Percentiles rank a stretch among this genome's conserved stretches.
Conservation (phyloP, 2,329 filamentous ascomycete genomes). For the Penicillium sp. region DNA sequence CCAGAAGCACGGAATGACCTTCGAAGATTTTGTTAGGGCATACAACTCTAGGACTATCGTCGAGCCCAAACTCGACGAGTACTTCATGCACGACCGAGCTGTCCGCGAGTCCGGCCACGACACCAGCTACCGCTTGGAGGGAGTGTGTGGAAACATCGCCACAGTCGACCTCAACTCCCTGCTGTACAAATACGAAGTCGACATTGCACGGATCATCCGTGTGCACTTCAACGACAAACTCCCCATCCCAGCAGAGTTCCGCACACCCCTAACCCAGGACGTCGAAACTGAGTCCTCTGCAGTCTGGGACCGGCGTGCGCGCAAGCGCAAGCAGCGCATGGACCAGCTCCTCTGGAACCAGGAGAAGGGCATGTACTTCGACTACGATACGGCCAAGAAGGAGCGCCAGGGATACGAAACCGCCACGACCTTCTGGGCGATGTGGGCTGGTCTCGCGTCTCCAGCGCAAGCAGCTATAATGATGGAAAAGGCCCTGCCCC, state of each 20-base stretch:
- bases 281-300: slow-evolving; percentile 77
- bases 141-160: slow-evolving; percentile 79
- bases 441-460: slow-evolving; percentile 88
- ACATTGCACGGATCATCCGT: slow-evolving; percentile 84
- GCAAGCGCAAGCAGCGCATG: slow-evolving; percentile 77
- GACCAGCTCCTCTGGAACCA: slow-evolving; percentile 95
- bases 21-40: slow-evolving; percentile 78
- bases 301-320: slow-evolving; percentile 84
- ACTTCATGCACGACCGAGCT: slow-evolving; percentile 93
- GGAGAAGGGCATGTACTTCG: slow-evolving; percentile 92
- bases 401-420: slow-evolving; percentile 81
- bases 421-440: slow-evolving; percentile 92
- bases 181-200: slow-evolving; percentile 94
- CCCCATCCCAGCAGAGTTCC: slow-evolving; percentile 78
- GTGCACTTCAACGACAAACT: slow-evolving; percentile 80
- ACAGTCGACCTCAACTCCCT: slow-evolving; percentile 94
- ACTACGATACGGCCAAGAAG: slow-evolving; percentile 85
- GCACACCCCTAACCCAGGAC: slow-evolving; percentile 61
- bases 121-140: slow-evolving; percentile 89
- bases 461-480: slow-evolving; percentile 82
- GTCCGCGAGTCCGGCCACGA: slow-evolving; percentile 97
- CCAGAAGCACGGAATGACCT: slow-evolving; percentile 76
- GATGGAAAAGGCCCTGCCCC: slow-evolving; percentile 76
- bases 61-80: slow-evolving; percentile 88
- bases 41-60: slow-evolving; percentile 76